Evolutionary conservation across 208 protist species (phyloP).

Genomic region (Trypanosoma mega): DNA sequence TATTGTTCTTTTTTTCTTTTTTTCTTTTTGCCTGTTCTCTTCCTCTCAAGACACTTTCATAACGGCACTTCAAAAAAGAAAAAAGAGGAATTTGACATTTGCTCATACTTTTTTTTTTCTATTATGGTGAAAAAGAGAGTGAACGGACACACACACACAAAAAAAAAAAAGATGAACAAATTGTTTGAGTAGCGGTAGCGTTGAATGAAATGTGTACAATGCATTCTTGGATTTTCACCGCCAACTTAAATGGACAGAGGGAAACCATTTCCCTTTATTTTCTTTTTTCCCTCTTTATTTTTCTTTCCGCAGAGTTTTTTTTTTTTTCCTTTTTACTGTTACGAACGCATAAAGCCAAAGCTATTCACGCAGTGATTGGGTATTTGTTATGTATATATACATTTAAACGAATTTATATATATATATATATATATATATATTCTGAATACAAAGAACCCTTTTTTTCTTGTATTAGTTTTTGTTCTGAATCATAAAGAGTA

Average conservation of each 20-base stretch:
- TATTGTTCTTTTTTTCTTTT: neutral
- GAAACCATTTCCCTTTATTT: conserved; percentile 13
- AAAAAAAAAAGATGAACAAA: conserved; percentile 12
- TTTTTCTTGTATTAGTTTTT: neutral
- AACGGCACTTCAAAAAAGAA: neutral
- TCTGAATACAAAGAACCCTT: neutral
- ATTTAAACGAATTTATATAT: conserved; percentile 26
- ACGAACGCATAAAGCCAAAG: no score
- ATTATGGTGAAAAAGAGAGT: no score
- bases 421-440: conserved; percentile 6
- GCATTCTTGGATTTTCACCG: no score
- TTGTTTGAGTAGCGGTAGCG: neutral
- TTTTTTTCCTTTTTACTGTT: no score
- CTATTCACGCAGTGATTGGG: no score
- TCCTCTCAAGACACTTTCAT: neutral
- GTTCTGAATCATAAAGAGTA: no score
- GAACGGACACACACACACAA: conserved; percentile 2
- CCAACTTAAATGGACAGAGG: no score
- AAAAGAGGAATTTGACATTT: neutral
- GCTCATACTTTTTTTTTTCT: neutral
- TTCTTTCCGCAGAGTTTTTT: no score
- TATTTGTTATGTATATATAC: conserved; percentile 12
- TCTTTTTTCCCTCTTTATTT: conserved; percentile 17
- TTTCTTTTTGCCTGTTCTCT: neutral
- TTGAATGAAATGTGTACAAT: no score